Percentiles rank a stretch among this genome's conserved stretches.
phyloP scores from a whole-genome alignment of 768 basidiomycete genomes.

The Amanita subjunquillea region DNA sequence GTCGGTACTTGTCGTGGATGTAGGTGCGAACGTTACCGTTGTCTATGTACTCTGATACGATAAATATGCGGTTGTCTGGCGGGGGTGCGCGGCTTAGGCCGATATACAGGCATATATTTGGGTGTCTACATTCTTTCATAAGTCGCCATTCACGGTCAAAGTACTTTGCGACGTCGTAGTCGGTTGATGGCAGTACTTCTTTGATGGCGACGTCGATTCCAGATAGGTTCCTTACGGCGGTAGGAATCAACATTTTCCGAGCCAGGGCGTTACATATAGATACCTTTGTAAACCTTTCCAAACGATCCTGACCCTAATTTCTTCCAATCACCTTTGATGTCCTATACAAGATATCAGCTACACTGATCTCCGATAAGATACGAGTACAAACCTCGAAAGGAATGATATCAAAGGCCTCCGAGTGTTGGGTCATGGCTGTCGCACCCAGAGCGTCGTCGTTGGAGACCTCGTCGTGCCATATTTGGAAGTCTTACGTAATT shows the following conservation, averaged over 20 bases:
- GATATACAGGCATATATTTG: slow-evolving; percentile 88
- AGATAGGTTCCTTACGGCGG: slow-evolving; percentile 63
- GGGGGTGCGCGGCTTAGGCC: slow-evolving; percentile 76
- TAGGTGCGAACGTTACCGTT: slow-evolving; percentile 86
- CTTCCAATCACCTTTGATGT: slow-evolving; percentile 83
- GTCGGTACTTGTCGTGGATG: slow-evolving; percentile 75
- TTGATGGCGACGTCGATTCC: slow-evolving; percentile 93
- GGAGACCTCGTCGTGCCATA: not conserved
- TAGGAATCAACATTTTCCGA: not conserved
- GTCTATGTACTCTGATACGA: slow-evolving; percentile 92
- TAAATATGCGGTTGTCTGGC: slow-evolving; percentile 81
- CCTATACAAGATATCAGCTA: slow-evolving; percentile 28
- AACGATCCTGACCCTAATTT: slow-evolving; percentile 90
- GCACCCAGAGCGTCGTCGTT: not conserved
- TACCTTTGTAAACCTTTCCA: slow-evolving; percentile 86
- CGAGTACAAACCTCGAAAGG: slow-evolving; percentile 58
- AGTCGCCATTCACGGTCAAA: slow-evolving; percentile 98
- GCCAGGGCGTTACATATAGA: slow-evolving; percentile 3
- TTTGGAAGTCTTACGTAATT: not conserved
- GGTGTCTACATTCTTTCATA: slow-evolving; percentile 92
- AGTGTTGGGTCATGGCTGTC: slow-evolving; percentile 20
- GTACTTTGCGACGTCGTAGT: slow-evolving; percentile 95
- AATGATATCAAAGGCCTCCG: slow-evolving; percentile 81
- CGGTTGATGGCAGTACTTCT: slow-evolving; percentile 84
- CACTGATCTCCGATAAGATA: slow-evolving; percentile 4